Evolutionary conservation across 441 rosid genomes (phyloP).

Genomic region (Pelargonium myrrhifolium): DNA sequence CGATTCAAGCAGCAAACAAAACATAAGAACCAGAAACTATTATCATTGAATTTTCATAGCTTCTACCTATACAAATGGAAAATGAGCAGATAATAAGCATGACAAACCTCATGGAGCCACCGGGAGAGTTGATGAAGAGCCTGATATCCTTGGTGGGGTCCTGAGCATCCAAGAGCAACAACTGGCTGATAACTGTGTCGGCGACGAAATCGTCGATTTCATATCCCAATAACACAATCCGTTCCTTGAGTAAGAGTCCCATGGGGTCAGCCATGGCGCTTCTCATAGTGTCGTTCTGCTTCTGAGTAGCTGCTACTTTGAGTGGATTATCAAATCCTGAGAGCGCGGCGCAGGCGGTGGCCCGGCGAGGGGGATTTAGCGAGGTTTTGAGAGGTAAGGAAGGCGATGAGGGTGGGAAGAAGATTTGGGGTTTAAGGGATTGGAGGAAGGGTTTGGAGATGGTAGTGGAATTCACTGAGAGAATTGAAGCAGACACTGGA

Average conservation of each 20-base stretch:
- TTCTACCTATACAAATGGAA: not conserved
- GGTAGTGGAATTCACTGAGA: conserved; percentile 23
- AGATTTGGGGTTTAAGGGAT: conserved; percentile 21
- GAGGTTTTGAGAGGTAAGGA: conserved; percentile 32
- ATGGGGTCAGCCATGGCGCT: conserved; percentile 70
- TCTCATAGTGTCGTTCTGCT: conserved; percentile 48
- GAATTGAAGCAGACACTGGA: conserved; percentile 26
- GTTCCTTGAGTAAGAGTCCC: conserved; percentile 78
- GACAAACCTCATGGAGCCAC: conserved; percentile 82
- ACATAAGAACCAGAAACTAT: not conserved
- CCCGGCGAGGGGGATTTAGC: conserved; percentile 13
- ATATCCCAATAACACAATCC: conserved; percentile 75
- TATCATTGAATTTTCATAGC: not conserved
- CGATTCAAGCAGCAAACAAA: not conserved
- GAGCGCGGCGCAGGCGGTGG: conserved; percentile 17
- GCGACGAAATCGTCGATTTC: conserved; percentile 75
- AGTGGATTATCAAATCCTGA: conserved; percentile 7
- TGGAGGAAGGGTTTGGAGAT: conserved; percentile 19
- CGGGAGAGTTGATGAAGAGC: conserved; percentile 74
- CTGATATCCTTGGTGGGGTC: conserved; percentile 81
- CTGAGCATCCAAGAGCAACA: conserved; percentile 82
- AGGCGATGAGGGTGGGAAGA: not conserved
- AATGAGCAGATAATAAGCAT: not conserved
- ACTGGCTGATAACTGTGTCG: conserved; percentile 74
- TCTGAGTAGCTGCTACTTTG: conserved; percentile 34